Percentiles rank a stretch among this genome's conserved stretches.
Conservation (phyloP, 2,329 filamentous ascomycete species). For the Samsoniella hepiali region DNA sequence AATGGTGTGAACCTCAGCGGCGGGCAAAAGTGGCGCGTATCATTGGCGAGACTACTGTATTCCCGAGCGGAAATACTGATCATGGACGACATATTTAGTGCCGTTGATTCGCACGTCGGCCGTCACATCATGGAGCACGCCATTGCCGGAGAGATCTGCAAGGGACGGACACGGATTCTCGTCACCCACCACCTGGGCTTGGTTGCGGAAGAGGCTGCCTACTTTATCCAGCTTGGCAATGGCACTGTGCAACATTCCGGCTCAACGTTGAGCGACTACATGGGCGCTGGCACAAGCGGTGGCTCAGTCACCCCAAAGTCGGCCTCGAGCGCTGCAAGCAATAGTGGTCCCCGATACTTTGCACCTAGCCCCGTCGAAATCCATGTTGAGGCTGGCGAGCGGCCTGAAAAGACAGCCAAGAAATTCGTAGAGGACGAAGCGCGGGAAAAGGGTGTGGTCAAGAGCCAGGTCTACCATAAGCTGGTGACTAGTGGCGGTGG, state of each 20-base stretch:
- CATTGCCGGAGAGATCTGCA: slow-evolving; percentile 65
- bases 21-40: slow-evolving; percentile 79
- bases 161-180: slow-evolving; percentile 69
- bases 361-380: too few relatives aligned
- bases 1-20: slow-evolving; percentile 83
- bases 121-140: slow-evolving; percentile 76
- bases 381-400: neutral
- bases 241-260: slow-evolving; percentile 64
- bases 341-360: neutral
- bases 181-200: slow-evolving; percentile 78
- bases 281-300: slow-evolving; percentile 52
- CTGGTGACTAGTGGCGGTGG: slow-evolving; percentile 70
- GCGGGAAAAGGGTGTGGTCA: slow-evolving; percentile 67
- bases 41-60: slow-evolving; percentile 75
- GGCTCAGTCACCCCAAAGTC: slow-evolving; percentile 43
- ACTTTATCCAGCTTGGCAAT: slow-evolving; percentile 68
- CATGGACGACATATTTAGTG: slow-evolving; percentile 80
- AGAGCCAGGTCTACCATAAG: slow-evolving; percentile 60
- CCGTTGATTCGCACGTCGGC: slow-evolving; percentile 78
- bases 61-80: slow-evolving; percentile 72
- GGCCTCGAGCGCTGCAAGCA: neutral
- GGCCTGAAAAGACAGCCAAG: slow-evolving; percentile 46
- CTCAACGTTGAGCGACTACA: slow-evolving; percentile 56
- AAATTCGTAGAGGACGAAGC: slow-evolving; percentile 75
- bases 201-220: slow-evolving; percentile 67